Evolutionary conservation across 2,329 filamentous ascomycete species (phyloP).

Genomic region (Trichocomaceae sp.): DNA sequence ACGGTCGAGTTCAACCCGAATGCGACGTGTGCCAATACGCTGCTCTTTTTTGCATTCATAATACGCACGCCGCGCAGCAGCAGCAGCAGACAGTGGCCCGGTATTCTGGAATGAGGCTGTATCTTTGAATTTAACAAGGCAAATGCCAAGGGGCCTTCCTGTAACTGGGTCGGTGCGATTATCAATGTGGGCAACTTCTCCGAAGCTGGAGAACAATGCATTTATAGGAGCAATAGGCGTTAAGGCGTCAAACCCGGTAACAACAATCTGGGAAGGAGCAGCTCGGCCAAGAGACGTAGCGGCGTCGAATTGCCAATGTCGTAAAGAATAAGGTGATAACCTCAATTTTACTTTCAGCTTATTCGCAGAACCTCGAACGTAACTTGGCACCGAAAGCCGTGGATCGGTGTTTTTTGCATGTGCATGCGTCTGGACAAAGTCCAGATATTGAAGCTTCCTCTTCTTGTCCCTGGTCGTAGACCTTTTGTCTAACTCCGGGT

Average conservation of each 20-base stretch:
- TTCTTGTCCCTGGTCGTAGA: slow-evolving; percentile 50
- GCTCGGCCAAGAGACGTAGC: slow-evolving; percentile 81
- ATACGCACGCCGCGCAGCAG: slow-evolving; percentile 70
- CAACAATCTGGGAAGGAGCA: slow-evolving; percentile 82
- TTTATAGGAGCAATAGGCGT: slow-evolving; percentile 56
- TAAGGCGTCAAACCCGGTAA: slow-evolving; percentile 93
- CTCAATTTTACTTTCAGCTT: slow-evolving; percentile 65
- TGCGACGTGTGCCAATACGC: slow-evolving; percentile 67
- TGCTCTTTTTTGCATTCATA: slow-evolving; percentile 70
- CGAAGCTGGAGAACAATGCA: slow-evolving; percentile 37
- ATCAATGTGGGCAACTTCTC: slow-evolving; percentile 77
- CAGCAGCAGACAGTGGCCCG: slow-evolving; percentile 59
- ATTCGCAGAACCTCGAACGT: slow-evolving; percentile 55
- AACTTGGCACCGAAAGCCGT: slow-evolving; percentile 62
- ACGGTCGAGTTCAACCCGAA: slow-evolving; percentile 82
- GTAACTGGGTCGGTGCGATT: slow-evolving; percentile 95
- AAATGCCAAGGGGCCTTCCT: slow-evolving; percentile 88
- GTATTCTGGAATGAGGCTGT: slow-evolving; percentile 48
- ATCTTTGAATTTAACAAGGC: slow-evolving; percentile 83
- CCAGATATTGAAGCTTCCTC: slow-evolving; percentile 48
- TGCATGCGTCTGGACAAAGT: slow-evolving; percentile 50
- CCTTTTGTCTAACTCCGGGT: slow-evolving; percentile 57
- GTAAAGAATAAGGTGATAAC: slow-evolving; percentile 69
- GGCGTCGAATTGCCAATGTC: slow-evolving; percentile 73
- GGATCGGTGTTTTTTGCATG: slow-evolving; percentile 68